Conservation (phyloP, 495 filamentous ascomycete species). For the Neurospora sp. region DNA sequence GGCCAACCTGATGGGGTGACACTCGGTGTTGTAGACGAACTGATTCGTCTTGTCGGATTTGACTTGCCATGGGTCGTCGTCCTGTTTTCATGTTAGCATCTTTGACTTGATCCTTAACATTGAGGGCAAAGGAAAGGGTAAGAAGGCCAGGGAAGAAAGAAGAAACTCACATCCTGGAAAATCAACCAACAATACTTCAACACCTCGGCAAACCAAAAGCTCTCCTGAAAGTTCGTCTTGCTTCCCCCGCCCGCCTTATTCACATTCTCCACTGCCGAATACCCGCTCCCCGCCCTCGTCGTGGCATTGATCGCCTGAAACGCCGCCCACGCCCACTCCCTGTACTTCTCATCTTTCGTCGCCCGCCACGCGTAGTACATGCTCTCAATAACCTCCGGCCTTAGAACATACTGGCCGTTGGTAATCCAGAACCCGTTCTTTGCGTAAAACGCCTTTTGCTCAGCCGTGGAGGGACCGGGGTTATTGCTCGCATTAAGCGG, state of each 20-base stretch:
- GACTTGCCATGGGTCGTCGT: slow-evolving; percentile 58
- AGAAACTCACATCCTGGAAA: slow-evolving; percentile 15
- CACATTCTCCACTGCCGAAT: slow-evolving; percentile 55
- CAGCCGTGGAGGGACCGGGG: slow-evolving; percentile 24
- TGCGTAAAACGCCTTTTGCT: slow-evolving; percentile 49
- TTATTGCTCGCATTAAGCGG: slow-evolving; percentile 27
- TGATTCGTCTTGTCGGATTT: slow-evolving; percentile 43
- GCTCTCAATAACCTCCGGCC: slow-evolving; percentile 80
- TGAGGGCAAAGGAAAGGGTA: too few relatives aligned
- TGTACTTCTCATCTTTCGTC: slow-evolving; percentile 62
- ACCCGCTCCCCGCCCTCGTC: slow-evolving; percentile 55
- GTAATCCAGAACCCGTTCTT: slow-evolving; percentile 65
- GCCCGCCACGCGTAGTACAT: slow-evolving; percentile 81
- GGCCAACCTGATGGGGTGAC: slow-evolving; percentile 59
- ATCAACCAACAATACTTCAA: slow-evolving; percentile 78
- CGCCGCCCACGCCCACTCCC: slow-evolving; percentile 78
- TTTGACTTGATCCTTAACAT: too few relatives aligned
- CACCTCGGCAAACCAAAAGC: slow-evolving; percentile 85
- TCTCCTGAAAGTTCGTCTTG: slow-evolving; percentile 66
- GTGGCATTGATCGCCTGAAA: slow-evolving; percentile 61
- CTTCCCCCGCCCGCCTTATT: slow-evolving; percentile 50
- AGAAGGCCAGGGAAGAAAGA: too few relatives aligned
- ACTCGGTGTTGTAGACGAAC: slow-evolving; percentile 81
- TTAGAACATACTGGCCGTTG: slow-evolving; percentile 52
- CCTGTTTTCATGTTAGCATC: background rate